Evolutionary conservation across 2,329 filamentous ascomycete species (phyloP), one percentile per base, ranked within the genome.

Genomic region (Neonectria magnoliae): DNA sequence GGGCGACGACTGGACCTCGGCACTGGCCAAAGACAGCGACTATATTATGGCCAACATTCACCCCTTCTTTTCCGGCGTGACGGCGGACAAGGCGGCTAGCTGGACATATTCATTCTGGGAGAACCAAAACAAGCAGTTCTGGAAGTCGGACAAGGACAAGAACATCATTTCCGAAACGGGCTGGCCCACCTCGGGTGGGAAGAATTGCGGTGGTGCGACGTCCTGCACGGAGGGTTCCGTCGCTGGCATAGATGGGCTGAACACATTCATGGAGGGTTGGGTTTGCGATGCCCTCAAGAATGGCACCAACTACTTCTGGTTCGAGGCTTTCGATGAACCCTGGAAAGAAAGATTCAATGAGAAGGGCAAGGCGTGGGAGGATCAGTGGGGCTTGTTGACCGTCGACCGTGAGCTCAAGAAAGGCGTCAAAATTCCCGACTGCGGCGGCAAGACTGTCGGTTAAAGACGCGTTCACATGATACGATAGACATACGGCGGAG

Each of bases 31-130:
- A 4, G 84, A 88, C 56, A 92, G 93, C 45, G 94, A 98, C 78
- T 90, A 93, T 73, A 90, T 98, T 79, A 98, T 98, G 94, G 91
- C 93, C 71, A 98, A 98, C 76, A 93, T 98, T 59, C 96, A 98
- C 76, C 95, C 96, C 0, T 98, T 98, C 85, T 98, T 98, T 76
- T 92, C 90, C 0, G 95, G 95, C 51, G 88, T 93, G 13, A 82
- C 86, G 0, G 90, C 89, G 2, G 82, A 87, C 2, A 77, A 86
- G 1, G 93, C 93, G 0, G 90, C 94, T 0, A 81, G 77, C 8
- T 98, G 95, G 95, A 97, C 95, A 0, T 93, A 85, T 80, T 80
- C 79, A 16, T 98, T 98, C 81, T 98, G 94, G 91, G 80, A 91
- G 48, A 82, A 79, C 10, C 85, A 94, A 62, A 90, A 95, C 70